phyloP scores from a whole-genome alignment of 108 stramenopile species.

The Skeletonema costatum region DNA sequence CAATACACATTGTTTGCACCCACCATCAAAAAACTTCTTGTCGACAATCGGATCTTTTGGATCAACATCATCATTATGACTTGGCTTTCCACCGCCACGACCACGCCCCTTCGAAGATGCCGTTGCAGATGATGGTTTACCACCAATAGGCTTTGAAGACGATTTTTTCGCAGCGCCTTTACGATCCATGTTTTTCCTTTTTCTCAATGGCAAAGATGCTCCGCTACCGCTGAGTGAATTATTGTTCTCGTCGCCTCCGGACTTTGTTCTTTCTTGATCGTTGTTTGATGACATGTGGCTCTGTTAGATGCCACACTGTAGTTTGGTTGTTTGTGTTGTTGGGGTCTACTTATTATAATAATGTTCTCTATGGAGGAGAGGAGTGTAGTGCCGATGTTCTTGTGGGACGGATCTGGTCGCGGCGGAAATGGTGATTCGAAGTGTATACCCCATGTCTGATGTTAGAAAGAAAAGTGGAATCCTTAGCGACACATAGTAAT shows the following conservation, averaged over 20 bases:
- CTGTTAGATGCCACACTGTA: not conserved
- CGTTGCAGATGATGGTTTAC: not conserved
- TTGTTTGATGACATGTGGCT: slow-evolving; percentile 3
- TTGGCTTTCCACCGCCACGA: not conserved
- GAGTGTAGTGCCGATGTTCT: no score
- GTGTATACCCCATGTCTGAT: no score
- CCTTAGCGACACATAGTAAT: no score
- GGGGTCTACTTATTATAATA: no score
- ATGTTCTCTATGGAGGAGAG: no score
- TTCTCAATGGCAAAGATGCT: not conserved
- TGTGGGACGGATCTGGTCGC: no score
- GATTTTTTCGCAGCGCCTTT: not conserved
- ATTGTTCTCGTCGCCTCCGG: not conserved
- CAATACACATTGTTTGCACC: not conserved
- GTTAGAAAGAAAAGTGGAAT: no score
- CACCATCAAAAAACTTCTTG: slow-evolving; percentile 17
- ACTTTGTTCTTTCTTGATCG: not conserved
- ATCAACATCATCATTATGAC: not conserved
- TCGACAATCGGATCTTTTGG: slow-evolving; percentile 5
- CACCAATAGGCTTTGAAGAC: not conserved
- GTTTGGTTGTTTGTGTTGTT: not conserved
- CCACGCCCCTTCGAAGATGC: not conserved
- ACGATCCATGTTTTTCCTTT: not conserved
- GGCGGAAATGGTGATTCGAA: no score
- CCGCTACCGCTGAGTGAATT: not conserved